Base-by-base conservation (phyloP, 257 asterid species). In the Primulina eburnea region DNA sequence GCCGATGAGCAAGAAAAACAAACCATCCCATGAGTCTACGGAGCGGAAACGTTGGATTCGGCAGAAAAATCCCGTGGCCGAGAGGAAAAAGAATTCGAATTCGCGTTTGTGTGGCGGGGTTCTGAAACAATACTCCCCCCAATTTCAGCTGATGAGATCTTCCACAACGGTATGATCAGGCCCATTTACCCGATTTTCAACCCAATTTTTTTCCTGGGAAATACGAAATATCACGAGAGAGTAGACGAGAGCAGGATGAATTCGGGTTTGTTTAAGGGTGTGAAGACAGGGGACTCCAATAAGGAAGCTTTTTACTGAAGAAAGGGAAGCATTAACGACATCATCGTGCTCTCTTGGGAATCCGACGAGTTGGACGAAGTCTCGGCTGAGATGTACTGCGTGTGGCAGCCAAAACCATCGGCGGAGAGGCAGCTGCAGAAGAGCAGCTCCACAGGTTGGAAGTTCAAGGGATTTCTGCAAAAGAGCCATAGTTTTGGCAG, bases 371-470 rank as follows among this genome's bases (percentile, higher is more conserved):
- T n/a, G n/a, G n/a, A n/a, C n/a, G n/a, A n/a, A 65, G 53, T 77
- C 60, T 71, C 78, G 40, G 70, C 77, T 4, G 87, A 55, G 6
- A 79, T 73, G 2, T 82, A 77, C 73, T 82, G 87, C 17, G 78
- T 77, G 1, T 82, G 87, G 87, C 66, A 2, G 14, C 82, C 77
- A 58, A 77, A 79, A 58, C 10, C 40, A 50, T 47, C 56, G 62
- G 71, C 38, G n/a, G 63, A 50, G 64, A 66, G 30, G 35, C 60
- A 30, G 17, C 70, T 84, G 40, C 77, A 75, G 66, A 74, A 71
- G 73, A 82, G 81, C 65, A 76, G 40, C 12, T 76, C 82, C 12
- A 76, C 76, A 9, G 66, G 79, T 40, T 82, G 86, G 84, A 65
- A 67, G 26, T 24, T 24, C 52, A 75, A 68, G 7, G 73, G 75